Conservation (phyloP, 2,329 filamentous ascomycete species). For the Beauveria australis region DNA sequence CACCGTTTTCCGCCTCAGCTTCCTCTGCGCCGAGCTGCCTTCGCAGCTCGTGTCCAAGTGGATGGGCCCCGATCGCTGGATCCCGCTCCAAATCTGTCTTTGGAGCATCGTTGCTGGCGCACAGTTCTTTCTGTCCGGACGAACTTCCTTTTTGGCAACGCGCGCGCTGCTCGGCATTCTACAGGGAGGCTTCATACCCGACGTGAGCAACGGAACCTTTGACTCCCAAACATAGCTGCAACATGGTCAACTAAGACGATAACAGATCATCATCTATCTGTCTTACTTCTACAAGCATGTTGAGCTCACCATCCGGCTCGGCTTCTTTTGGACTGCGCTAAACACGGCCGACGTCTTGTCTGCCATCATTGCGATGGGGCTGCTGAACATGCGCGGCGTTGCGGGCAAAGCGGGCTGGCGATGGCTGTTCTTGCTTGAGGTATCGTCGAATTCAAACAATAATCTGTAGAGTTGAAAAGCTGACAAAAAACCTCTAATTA, state of each 20-base stretch:
- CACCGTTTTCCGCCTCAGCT: constrained; percentile 24
- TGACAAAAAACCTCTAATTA: not conserved
- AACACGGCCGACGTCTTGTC: constrained; percentile 43
- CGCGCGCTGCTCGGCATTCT: constrained; percentile 32
- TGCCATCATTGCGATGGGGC: constrained; percentile 27
- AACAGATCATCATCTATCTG: constrained; percentile 52
- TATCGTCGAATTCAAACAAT: not conserved
- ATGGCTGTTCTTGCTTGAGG: constrained; percentile 46
- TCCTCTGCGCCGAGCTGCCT: constrained; percentile 36
- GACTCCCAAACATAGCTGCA: not conserved
- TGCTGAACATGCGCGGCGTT: constrained; percentile 30
- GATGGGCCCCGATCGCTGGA: constrained; percentile 51
- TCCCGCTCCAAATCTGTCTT: constrained; percentile 48
- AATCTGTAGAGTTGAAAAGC: not conserved
- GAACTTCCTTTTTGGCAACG: constrained; percentile 30
- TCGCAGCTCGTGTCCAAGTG: constrained; percentile 53
- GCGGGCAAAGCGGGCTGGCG: constrained; percentile 40
- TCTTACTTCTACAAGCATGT: constrained; percentile 68
- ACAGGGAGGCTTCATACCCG: constrained; percentile 39
- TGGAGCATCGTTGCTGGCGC: constrained; percentile 46
- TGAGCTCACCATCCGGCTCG: constrained; percentile 60
- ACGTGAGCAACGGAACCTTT: constrained; percentile 20
- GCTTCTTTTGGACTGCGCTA: constrained; percentile 63
- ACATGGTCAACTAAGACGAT: not conserved
- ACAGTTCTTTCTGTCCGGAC: constrained; percentile 35